A percentile compares a stretch with the other conserved stretches of the same genome.
Evolutionary conservation across 768 basidiomycete species (phyloP).

Genomic region (Boletus speciosus): DNA sequence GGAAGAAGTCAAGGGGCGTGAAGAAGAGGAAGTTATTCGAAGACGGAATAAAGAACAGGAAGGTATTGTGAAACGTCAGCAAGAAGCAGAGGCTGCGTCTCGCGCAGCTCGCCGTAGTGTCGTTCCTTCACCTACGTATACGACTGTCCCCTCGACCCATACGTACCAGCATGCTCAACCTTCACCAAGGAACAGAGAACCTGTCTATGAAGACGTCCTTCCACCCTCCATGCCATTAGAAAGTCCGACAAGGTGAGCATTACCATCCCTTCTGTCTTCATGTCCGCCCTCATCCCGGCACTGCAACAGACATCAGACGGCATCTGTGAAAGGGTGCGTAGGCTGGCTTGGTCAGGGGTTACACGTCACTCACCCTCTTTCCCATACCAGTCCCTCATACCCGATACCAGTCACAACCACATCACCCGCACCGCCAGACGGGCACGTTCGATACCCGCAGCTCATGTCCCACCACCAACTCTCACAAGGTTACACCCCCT

Average conservation of each 20-base stretch:
- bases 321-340: constrained; percentile 37
- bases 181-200: constrained; percentile 29
- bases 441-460: constrained; percentile 55
- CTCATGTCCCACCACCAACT: constrained; percentile 81
- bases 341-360: background rate
- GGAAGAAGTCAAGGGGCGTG: constrained; percentile 43
- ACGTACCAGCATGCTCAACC: constrained; percentile 34
- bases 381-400: constrained; percentile 34
- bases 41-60: constrained; percentile 53
- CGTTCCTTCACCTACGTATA: constrained; percentile 25
- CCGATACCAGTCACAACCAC: constrained; percentile 68
- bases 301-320: constrained; percentile 24
- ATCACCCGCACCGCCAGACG: constrained; percentile 51
- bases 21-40: constrained; percentile 44
- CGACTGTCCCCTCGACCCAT: constrained; percentile 29
- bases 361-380: constrained; percentile 13
- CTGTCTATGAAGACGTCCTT: constrained; percentile 28
- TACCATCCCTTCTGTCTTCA: constrained; percentile 37
- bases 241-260: constrained; percentile 54
- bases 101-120: constrained; percentile 40
- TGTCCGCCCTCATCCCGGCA: constrained; percentile 31
- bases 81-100: constrained; percentile 54
- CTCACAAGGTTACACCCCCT: constrained; percentile 74
- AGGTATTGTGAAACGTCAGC: constrained; percentile 54
- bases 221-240: constrained; percentile 59